Percentiles rank a stretch among this genome's conserved stretches.
Conservation (phyloP, 805 yeast species). For the Wickerhamomyces bisporus region DNA sequence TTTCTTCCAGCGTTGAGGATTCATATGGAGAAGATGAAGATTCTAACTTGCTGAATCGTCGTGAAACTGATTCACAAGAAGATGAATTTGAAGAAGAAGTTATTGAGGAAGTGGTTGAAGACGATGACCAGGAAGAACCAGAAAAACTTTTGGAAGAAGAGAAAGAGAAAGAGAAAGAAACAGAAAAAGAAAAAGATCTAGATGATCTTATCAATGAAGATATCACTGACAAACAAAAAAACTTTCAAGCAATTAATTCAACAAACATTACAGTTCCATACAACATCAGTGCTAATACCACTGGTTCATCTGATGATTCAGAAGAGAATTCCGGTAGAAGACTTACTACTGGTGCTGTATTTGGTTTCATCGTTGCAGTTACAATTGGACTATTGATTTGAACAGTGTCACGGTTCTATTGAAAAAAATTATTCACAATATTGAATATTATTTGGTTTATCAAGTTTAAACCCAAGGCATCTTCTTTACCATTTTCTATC, state of each 20-base stretch:
- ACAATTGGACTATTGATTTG: background rate
- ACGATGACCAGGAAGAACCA: constrained; percentile 7
- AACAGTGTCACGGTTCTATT: background rate
- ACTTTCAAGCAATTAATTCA: background rate
- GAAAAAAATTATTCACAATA: no score
- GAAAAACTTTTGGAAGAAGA: constrained; percentile 3
- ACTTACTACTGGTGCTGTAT: background rate
- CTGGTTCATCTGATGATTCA: background rate
- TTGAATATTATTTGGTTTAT: no score
- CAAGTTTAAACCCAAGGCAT: no score
- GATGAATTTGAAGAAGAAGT: constrained; percentile 2
- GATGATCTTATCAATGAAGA: constrained; percentile 13
- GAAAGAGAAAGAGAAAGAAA: constrained; percentile 2
- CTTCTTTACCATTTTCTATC: no score
- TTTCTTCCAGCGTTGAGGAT: constrained; percentile 4
- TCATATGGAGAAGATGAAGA: background rate
- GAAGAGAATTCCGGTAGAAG: background rate
- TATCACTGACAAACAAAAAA: background rate
- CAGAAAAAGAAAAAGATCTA: constrained; percentile 5
- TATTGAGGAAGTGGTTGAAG: constrained; percentile 7
- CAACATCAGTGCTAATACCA: background rate
- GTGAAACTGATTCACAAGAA: constrained; percentile 1
- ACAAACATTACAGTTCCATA: background rate
- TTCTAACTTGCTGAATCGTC: background rate
- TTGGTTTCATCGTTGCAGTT: background rate